Base-by-base conservation (phyloP, 257 asterid species). In the Przewalskia tangutica region DNA sequence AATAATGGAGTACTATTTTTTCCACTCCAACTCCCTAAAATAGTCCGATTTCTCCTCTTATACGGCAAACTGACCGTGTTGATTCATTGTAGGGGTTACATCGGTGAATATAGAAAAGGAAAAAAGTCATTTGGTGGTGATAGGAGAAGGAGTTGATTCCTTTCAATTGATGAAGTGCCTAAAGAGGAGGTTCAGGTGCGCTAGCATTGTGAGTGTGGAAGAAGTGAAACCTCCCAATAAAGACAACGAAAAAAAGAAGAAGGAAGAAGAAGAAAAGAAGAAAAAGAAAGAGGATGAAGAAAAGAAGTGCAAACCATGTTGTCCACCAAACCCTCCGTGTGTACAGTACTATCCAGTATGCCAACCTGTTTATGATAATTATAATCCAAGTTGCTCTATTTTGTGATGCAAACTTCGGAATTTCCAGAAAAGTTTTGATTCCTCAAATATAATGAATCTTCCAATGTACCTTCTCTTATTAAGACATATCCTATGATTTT, bases 111-210 rank as follows among this genome's bases (percentile, higher is more conserved):
- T 82, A 38, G 83, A 77, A 10, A 67, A 32, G 53, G 87, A 66
- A 8, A 85, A 67, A 4, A 82, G 68, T 3, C 77, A 18, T 42
- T 14, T 89, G 42, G 84, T 62, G 79, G 89, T 89, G 54, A 85
- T 75, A 17, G 91, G 92, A 59, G 92, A 89, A 51, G 86, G 85
- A 17, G 81, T 89, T 11, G 92, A 89, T 67, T 77, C 83, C 0
- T 86, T 81, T 53, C 18, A 32, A 42, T 86, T 89, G 84, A 84
- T 80, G 50, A 86, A 78, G 44, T 83, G 60, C 10, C 75, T 89
- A 2, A 85, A 87, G 85, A 85, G 76, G 82, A 85, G 81, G 54
- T 86, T 89, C 9, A 36, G 77, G 7, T 81, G 81, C 34, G 88
- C 88, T 12, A 46, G 65, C 34, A 86, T 89, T 34, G 18, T 64